Evolutionary conservation across 1,139 yeast species (phyloP), one percentile per base, ranked within the genome.

Genomic region (Yamadazyma aaseri): DNA sequence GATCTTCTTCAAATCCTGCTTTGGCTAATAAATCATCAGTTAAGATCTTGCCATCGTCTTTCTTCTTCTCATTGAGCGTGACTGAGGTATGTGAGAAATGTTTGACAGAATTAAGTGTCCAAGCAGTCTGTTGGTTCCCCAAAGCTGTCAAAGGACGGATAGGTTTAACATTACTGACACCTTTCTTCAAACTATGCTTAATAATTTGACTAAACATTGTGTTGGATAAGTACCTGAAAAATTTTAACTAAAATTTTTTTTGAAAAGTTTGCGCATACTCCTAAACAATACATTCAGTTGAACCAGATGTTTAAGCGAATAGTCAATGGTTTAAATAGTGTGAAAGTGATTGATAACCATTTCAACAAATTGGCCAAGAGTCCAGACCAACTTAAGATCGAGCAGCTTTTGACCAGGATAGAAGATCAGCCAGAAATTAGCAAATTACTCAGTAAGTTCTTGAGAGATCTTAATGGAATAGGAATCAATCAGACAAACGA

Each of bases 1-100:
- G 28, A n/a, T 36, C 45, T 15, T 65, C 72, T 33, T 70, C 95
- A 42, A 89, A 79, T 28, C 96, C 96, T 7, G 96, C 96, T 52
- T 81, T 79, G 20, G 84, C 82, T 44, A 89, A 71, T 51, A 89
- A 51, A 52, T 89, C 96, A 41, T 89, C 96, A 27, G 85, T 81
- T 44, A 89, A 69, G 49, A 89, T 75, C 17, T 44, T 44, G 10
- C 39, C 40, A 10, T 30, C 31, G 11, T 36, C 23, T 26, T 38
- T 32, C 25, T 32, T 32, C 24, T 35, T 22, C 20, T n/a, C 27
- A 22, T 14, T 9, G 15, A 11, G n/a, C 12, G 12, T 11, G n/a
- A 22, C 6, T 2, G 28, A 11, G 8, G 21, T 10, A 4, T 23
- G 22, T 8, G 37, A 16, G 15, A 31, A 34, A 6, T 8, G 13